Base-by-base conservation (phyloP, 495 filamentous ascomycete genomes). In the Talaromyces nanjingensis region DNA sequence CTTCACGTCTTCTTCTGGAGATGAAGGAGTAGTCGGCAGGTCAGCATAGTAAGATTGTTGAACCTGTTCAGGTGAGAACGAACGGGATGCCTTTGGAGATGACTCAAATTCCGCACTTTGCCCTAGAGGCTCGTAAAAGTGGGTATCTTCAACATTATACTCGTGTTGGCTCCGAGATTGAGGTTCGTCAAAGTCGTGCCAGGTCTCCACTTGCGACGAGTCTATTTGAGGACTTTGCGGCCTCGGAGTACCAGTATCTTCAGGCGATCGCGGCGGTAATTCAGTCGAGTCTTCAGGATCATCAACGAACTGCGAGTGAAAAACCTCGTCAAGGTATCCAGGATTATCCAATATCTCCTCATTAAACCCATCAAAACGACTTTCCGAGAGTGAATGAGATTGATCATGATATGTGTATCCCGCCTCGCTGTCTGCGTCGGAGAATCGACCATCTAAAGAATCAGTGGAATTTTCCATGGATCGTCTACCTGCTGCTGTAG, bases 271-370 rank as follows among this genome's bases (percentile, higher is more conserved):
- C 14, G 42, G 45, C 6, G 42, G 29, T 62, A 62, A 33, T 25
- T 31, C 31, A 8, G 64, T 64, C 8, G 71, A 66, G 6, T 61
- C 64, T 33, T 76, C 77, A 7, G 69, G 60, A 49, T 78, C 73
- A 60, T 72, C 75, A 60, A 79, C 74, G 64, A 77, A 71, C n/a
- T 80, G 77, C 54, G 74, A 74, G 63, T 79, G 74, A 22, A 80
- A 77, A 6, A 81, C 75, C 6, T 80, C 79, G 60, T 83, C 77
- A 31, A 83, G 67, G 65, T 82, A 83, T 5, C 68, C 76, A 2
- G 82, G 81, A 60, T 81, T 79, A 52, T 80, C 76, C 18, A 77
- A 69, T 31, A 81, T 66, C 31, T 70, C 75, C 39, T 78, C 75
- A 64, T 74, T 70, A 11, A 58, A 42, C 37, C 76, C 74, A 64